Evolutionary conservation across 306 rosid species (phyloP), one percentile per base, ranked within the genome.

Genomic region (Rosa chinensis): DNA sequence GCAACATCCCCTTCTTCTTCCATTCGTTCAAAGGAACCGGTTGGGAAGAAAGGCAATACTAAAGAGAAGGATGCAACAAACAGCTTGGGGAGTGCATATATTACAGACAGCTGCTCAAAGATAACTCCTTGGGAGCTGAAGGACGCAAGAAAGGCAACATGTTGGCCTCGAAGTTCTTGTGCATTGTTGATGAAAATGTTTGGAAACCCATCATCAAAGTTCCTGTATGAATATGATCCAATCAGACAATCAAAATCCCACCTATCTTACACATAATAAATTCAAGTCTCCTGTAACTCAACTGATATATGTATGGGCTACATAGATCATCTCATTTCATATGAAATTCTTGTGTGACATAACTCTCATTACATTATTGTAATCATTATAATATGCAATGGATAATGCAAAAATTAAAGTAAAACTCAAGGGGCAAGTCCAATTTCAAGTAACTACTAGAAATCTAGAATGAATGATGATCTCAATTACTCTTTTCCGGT

Each of bases 1-100:
- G 98, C 98, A 39, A 95, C 99, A 84, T 95, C 99, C 81, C 99
- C 99, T 86, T 95, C 99, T 83, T 95, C 99, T 85, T 95, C 99
- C 99, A 95, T 95, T 16, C 99, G 92, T 85, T 95, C 99, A 84
- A 95, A 93, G 59, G 99, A 92, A 73, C 99, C 99, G 52, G 98
- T 95, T 37, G 99, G 99, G 80, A 95, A 95, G 84, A 95, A 95
- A 75, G 99, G 99, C 90, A 95, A 85, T 4, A 95, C 99, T 82
- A 95, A 82, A 21, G 98, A 88, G 89, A 93, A 95, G 76, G 99
- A 94, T 66, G 99, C 98, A 81, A 90, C 92, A 78, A 95, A 95
- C 67, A 95, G 86, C 53, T 97, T 93, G 0, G 99, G 97, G 68
- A 95, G 96, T 72, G 96, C 94, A 80, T 93, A 95, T 71, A 91